Percentiles rank a stretch among this genome's conserved stretches.
These are phyloP conservation scores for Colletotrichum falcatum DNA, from an alignment of 2,329 filamentous ascomycete genomes.

Conservation along the genomic window DNA sequence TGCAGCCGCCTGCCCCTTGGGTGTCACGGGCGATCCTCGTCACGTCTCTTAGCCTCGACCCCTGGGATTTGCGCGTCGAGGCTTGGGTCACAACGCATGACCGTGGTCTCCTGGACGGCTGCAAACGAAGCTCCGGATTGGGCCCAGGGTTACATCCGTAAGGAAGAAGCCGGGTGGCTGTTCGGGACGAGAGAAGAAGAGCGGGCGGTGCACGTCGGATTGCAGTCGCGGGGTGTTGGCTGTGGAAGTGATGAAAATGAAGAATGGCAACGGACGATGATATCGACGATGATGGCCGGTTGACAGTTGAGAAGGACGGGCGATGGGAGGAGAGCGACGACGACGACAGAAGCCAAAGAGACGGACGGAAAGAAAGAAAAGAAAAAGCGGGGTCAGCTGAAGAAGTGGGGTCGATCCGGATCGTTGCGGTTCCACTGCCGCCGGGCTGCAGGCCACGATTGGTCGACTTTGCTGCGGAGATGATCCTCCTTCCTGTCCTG, in stretches of 20 bases:
- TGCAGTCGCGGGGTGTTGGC: background rate
- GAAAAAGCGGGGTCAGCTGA: background rate
- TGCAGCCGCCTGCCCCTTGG: constrained; percentile 10
- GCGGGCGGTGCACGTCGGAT: background rate
- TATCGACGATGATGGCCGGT: background rate
- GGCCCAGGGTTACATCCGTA: background rate
- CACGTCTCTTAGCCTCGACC: background rate
- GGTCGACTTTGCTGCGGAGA: background rate
- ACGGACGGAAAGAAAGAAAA: background rate
- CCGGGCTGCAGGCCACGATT: constrained; percentile 8
- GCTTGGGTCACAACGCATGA: constrained; percentile 20
- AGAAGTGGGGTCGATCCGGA: background rate
- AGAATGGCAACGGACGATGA: too few relatives aligned
- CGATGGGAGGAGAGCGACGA: background rate
- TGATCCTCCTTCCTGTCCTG: too few relatives aligned
- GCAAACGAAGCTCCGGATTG: constrained; percentile 20
- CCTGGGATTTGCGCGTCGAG: background rate
- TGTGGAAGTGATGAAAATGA: background rate
- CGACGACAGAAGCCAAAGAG: background rate
- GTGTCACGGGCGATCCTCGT: background rate
- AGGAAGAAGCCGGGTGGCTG: background rate
- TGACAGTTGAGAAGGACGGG: too few relatives aligned
- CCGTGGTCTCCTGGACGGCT: background rate
- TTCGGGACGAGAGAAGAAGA: background rate
- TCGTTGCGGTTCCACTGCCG: background rate